phyloP scores from a whole-genome alignment of 768 basidiomycete genomes.

The Lepiota venenata region DNA sequence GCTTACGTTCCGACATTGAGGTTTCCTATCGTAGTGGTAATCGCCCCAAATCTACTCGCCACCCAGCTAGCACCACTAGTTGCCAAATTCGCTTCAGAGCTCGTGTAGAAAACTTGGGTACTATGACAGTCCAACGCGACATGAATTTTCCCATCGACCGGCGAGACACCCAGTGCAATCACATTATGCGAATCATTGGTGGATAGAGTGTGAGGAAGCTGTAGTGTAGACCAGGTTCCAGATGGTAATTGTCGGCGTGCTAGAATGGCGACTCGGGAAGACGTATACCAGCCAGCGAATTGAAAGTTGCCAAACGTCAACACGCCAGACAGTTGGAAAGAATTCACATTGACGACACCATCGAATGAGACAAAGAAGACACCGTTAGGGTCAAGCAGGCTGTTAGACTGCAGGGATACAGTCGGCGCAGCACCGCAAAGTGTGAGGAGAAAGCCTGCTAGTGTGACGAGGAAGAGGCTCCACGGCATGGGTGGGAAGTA shows the following conservation, averaged over 20 bases:
- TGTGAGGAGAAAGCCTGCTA: slow-evolving; percentile 12
- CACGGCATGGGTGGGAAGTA: not conserved
- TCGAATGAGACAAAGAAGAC: slow-evolving; percentile 45
- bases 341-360: slow-evolving; percentile 45
- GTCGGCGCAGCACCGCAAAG: slow-evolving; percentile 32
- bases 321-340: slow-evolving; percentile 41
- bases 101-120: slow-evolving; percentile 39
- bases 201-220: slow-evolving; percentile 38
- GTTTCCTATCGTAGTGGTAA: slow-evolving; percentile 36
- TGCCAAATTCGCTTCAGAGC: slow-evolving; percentile 36
- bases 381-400: slow-evolving; percentile 34
- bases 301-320: slow-evolving; percentile 37
- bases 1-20: slow-evolving; percentile 40
- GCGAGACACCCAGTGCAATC: slow-evolving; percentile 40
- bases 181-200: slow-evolving; percentile 44
- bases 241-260: slow-evolving; percentile 38
- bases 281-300: slow-evolving; percentile 45
- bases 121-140: slow-evolving; percentile 47
- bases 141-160: slow-evolving; percentile 42
- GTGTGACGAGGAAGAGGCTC: slow-evolving; percentile 5
- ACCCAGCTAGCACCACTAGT: slow-evolving; percentile 40
- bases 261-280: slow-evolving; percentile 34
- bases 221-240: slow-evolving; percentile 37
- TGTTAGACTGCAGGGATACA: slow-evolving; percentile 36
- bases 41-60: slow-evolving; percentile 37